These are phyloP conservation scores for Colletotrichum echinochloae DNA, from an alignment of 2,329 filamentous ascomycete species.

Conservation along the genomic window DNA sequence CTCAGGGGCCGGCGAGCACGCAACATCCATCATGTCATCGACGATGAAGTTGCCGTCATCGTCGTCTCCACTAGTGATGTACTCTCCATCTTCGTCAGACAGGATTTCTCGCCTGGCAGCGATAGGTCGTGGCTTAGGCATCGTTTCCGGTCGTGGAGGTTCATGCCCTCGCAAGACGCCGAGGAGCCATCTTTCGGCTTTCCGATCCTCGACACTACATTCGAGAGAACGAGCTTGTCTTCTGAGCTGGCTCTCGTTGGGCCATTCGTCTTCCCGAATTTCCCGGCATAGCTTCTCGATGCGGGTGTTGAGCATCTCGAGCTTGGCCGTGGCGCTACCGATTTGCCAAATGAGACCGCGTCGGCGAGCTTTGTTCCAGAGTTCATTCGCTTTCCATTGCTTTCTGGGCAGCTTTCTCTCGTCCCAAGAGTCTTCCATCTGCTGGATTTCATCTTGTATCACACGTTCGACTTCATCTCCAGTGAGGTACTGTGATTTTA, in stretches of 20 bases:
- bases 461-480: slow-evolving; percentile 61
- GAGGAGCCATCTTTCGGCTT: slow-evolving; percentile 65
- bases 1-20: neutral
- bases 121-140: slow-evolving; percentile 47
- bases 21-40: slow-evolving; percentile 42
- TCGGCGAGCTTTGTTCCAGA: slow-evolving; percentile 71
- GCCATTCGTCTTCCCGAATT: slow-evolving; percentile 66
- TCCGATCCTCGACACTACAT: slow-evolving; percentile 70
- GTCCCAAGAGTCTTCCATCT: slow-evolving; percentile 68
- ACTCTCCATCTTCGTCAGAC: slow-evolving; percentile 59
- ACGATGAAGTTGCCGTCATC: slow-evolving; percentile 64
- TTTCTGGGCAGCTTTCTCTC: slow-evolving; percentile 67
- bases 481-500: slow-evolving; percentile 50
- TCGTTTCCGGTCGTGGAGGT: slow-evolving; percentile 51
- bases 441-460: slow-evolving; percentile 65
- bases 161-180: slow-evolving; percentile 57
- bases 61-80: slow-evolving; percentile 62
- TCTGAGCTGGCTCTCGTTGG: slow-evolving; percentile 62
- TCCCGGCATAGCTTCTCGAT: slow-evolving; percentile 67
- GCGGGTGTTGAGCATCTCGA: slow-evolving; percentile 60
- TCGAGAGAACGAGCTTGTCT: slow-evolving; percentile 71
- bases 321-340: slow-evolving; percentile 54
- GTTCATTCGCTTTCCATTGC: slow-evolving; percentile 65
- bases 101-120: slow-evolving; percentile 36
- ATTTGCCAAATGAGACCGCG: slow-evolving; percentile 56